phyloP scores from a whole-genome alignment of 2,329 filamentous ascomycete species.

The Penicillium rolfsii region DNA sequence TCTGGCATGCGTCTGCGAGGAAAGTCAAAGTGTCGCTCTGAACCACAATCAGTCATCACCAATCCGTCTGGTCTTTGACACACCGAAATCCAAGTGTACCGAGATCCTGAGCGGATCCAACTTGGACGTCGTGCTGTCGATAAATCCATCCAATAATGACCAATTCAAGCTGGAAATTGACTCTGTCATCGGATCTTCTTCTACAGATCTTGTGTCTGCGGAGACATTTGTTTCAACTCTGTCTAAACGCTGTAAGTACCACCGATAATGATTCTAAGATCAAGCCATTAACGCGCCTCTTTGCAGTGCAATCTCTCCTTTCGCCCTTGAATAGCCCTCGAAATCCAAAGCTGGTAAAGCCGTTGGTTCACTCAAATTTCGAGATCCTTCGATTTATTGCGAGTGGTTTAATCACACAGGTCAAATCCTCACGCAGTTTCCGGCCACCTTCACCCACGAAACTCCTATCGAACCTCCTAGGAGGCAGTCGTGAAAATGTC shows the following conservation, averaged over 20 bases:
- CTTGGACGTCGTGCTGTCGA: slow-evolving; percentile 63
- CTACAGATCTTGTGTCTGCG: slow-evolving; percentile 71
- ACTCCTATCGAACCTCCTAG: slow-evolving; percentile 79
- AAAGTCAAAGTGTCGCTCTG: slow-evolving; percentile 47
- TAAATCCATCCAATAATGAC: slow-evolving; percentile 67
- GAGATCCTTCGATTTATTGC: slow-evolving; percentile 74
- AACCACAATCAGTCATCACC: slow-evolving; percentile 53
- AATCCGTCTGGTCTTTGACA: slow-evolving; percentile 44
- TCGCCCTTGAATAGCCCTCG: slow-evolving; percentile 69
- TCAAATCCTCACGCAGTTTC: slow-evolving; percentile 63
- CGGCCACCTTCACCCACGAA: slow-evolving; percentile 87
- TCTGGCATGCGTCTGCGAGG: slow-evolving; percentile 52
- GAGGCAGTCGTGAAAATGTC: slow-evolving; percentile 54
- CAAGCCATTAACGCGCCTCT: slow-evolving; percentile 7
- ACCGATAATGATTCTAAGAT: slow-evolving; percentile 3
- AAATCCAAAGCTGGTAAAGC: slow-evolving; percentile 54
- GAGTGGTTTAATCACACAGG: slow-evolving; percentile 65
- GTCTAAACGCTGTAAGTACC: slow-evolving; percentile 68
- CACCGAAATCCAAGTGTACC: slow-evolving; percentile 33
- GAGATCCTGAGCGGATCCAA: slow-evolving; percentile 39
- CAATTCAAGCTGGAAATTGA: slow-evolving; percentile 61
- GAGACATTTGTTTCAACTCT: slow-evolving; percentile 76
- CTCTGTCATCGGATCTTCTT: slow-evolving; percentile 71
- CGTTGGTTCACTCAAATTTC: slow-evolving; percentile 75
- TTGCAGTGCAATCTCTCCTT: slow-evolving; percentile 70